Base-by-base conservation (phyloP, 768 basidiomycete species). In the Collybia sp. region DNA sequence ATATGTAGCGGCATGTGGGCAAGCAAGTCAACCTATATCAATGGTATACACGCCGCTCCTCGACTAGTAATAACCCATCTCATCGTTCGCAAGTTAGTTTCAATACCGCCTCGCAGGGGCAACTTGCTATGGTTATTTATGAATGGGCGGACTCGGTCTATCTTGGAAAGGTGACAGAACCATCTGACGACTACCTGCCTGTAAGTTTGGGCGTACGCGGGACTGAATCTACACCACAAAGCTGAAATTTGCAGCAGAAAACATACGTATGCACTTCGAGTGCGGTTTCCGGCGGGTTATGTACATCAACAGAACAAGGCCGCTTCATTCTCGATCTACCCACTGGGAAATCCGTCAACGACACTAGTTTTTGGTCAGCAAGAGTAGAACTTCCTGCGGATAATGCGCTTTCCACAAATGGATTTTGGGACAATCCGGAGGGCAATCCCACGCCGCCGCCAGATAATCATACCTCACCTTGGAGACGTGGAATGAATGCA, bases 1-100 rank as follows among this genome's bases (percentile, higher is more conserved):
- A 84, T 86, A 63, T 98, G 94, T 67, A 91, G 88, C 50, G 94
- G 94, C 44, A 95, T 98, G 91, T 98, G 89, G 83, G 88, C 80
- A 19, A 80, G 82, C 33, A 60, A 73, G 41, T 73, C 80, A 35
- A 86, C 93, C 25, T 85, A 80, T 66, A 93, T 96, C 56, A 90
- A 91, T 63, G 85, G 88, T 90, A 69, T 46, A 59, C 65, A 45
- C 46, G n/a, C 41, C 46, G 40, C n/a, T 16, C n/a, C 17, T 42
- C 15, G 19, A 20, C 15, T 17, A 10, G 34, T 41, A 2, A 47
- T 36, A 33, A 25, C 17, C 12, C 33, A 19, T 45, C 45, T 59
- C 43, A 48, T 32, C 32, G 44, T 42, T 19, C 39, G 46, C 16
- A 49, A 87, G 84, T 95, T 49, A 82, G 83, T 3, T 98, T 97